Percentiles rank a stretch among this genome's conserved stretches.
Conservation (phyloP, 139 green algal genomes). For the Penium margaritaceum region DNA sequence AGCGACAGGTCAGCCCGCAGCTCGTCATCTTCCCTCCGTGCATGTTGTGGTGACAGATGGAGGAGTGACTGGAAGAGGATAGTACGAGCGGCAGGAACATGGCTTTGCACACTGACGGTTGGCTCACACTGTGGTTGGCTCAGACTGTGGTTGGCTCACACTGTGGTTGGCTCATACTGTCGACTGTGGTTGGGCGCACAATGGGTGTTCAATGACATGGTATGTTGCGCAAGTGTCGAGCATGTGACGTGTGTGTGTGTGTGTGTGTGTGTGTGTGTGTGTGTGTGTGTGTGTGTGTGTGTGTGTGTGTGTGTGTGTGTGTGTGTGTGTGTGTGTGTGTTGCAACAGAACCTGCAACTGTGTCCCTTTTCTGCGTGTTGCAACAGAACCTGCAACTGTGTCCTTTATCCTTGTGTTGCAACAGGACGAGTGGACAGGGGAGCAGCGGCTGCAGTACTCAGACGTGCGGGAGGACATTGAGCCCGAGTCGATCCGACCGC, state of each 20-base stretch:
- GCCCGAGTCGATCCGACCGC: constrained; percentile 59
- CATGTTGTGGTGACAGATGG: too few species aligned
- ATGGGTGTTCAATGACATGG: too few species aligned
- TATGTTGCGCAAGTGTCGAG: too few species aligned
- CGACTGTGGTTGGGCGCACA: too few species aligned
- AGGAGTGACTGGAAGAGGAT: too few species aligned
- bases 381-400: neutral
- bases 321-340: neutral
- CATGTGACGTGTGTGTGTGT: neutral
- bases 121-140: too few species aligned
- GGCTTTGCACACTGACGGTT: too few species aligned
- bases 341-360: neutral
- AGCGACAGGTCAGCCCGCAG: too few species aligned
- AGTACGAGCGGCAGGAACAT: too few species aligned
- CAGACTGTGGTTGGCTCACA: too few species aligned
- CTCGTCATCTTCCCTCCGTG: too few species aligned
- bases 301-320: neutral
- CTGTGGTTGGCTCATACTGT: too few species aligned
- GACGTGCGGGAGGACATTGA: constrained; percentile 65
- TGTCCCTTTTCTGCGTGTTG: neutral
- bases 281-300: constrained; percentile 4
- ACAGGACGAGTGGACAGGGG: constrained; percentile 52
- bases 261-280: neutral
- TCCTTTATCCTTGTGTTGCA: neutral
- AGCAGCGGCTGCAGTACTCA: constrained; percentile 46